Evolutionary conservation across 495 filamentous ascomycete genomes (phyloP).

Genomic region (Neurospora sp.): DNA sequence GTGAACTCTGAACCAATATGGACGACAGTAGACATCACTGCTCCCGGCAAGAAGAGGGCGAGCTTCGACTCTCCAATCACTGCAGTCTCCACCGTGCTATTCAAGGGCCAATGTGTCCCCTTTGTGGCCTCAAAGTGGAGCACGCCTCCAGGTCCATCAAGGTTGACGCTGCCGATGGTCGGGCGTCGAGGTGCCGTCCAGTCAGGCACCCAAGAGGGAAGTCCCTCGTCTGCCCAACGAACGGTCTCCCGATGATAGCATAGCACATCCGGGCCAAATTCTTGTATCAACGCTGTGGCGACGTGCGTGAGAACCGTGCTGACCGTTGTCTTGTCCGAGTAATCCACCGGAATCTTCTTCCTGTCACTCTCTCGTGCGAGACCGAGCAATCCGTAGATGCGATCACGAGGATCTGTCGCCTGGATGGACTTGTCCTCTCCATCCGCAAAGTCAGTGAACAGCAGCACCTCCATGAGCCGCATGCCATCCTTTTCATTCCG

Average conservation of each 20-base stretch:
- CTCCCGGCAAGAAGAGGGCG: neutral
- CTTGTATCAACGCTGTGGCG: constrained; percentile 34
- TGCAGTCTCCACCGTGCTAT: neutral
- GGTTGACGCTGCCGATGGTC: neutral
- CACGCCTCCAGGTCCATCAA: neutral
- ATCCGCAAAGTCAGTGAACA: neutral
- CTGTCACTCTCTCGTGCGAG: constrained; percentile 5
- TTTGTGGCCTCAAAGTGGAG: neutral
- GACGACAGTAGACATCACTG: neutral
- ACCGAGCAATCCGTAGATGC: constrained; percentile 15
- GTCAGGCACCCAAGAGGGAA: constrained; percentile 9
- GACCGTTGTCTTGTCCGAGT: constrained; percentile 4
- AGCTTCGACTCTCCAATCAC: neutral
- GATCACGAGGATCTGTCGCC: constrained; percentile 10
- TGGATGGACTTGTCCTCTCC: constrained; percentile 1
- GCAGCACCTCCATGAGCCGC: constrained; percentile 2
- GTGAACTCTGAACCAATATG: neutral
- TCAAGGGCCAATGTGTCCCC: neutral
- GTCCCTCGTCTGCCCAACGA: neutral
- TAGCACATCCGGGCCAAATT: constrained; percentile 3
- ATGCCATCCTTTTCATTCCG: neutral
- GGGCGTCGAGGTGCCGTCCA: neutral
- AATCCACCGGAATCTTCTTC: constrained; percentile 9
- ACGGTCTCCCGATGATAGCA: neutral
- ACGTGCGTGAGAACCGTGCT: constrained; percentile 47